Conservation (phyloP, 164 flowering plant species). For the Nymphaea thermarum region DNA sequence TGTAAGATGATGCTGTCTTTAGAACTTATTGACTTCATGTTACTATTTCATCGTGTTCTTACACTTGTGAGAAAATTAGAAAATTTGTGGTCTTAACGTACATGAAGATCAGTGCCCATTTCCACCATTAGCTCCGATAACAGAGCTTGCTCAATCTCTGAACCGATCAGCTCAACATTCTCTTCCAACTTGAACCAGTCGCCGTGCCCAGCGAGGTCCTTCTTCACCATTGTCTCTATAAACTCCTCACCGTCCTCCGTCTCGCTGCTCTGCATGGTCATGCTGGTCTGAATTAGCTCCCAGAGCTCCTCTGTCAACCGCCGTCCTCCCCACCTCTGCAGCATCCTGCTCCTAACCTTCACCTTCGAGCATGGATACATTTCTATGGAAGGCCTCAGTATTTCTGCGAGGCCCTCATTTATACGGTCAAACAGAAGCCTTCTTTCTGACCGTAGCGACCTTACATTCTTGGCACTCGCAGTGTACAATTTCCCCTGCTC, state of each 20-base stretch:
- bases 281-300: background rate
- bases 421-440: slow-evolving; percentile 59
- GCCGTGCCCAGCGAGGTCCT: slow-evolving; percentile 10
- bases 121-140: slow-evolving; percentile 51
- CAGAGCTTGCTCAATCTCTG: slow-evolving; percentile 47
- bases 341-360: background rate
- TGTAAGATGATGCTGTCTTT: too few species aligned
- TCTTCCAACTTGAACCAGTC: slow-evolving; percentile 41
- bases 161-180: slow-evolving; percentile 40
- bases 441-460: slow-evolving; percentile 35
- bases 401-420: slow-evolving; percentile 37
- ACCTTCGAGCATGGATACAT: slow-evolving; percentile 51
- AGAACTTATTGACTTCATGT: too few species aligned
- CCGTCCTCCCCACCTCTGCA: background rate
- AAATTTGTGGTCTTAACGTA: background rate
- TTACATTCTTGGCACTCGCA: background rate
- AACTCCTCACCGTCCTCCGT: background rate
- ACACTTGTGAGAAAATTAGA: too few species aligned
- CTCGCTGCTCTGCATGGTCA: background rate
- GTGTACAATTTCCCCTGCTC: slow-evolving; percentile 29
- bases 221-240: slow-evolving; percentile 15
- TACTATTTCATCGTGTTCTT: too few species aligned
- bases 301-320: background rate
- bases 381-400: slow-evolving; percentile 22
- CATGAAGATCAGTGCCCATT: slow-evolving; percentile 2